Percentiles rank a stretch among this genome's conserved stretches.
These are phyloP conservation scores for Triglochin maritima DNA, from an alignment of 106 monocot species.

Conservation along the genomic window DNA sequence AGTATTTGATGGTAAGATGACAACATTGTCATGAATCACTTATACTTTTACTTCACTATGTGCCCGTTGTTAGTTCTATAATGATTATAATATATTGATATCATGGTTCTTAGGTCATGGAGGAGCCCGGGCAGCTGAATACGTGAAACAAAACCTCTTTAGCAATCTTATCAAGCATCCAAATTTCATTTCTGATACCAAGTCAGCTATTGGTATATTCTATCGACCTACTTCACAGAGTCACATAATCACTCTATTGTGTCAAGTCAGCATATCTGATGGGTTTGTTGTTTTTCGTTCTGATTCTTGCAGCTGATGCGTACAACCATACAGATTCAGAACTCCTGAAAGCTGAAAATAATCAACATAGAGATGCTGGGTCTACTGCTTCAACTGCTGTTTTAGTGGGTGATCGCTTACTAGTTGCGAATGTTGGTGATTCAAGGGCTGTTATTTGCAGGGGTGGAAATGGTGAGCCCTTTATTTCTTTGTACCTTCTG, in stretches of 20 bases:
- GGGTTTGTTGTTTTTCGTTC: background rate
- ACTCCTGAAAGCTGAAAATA: conserved; percentile 26
- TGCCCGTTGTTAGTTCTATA: too few species aligned
- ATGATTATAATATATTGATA: background rate
- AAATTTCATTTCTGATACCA: conserved; percentile 14
- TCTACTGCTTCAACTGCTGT: conserved; percentile 38
- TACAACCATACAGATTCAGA: conserved; percentile 31
- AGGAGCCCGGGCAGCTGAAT: conserved; percentile 19
- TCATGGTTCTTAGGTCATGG: conserved; percentile 11
- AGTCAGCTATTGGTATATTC: conserved; percentile 14
- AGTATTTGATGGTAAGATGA: conserved; percentile 23
- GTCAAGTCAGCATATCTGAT: background rate
- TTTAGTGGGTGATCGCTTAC: conserved; percentile 26
- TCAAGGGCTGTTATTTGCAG: conserved; percentile 37
- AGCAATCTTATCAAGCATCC: conserved; percentile 21
- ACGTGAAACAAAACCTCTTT: conserved; percentile 18
- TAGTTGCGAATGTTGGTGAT: conserved; percentile 38
- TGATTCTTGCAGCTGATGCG: conserved; percentile 25
- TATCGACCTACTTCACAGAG: too few species aligned
- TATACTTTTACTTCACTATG: too few species aligned
- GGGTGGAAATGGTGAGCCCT: conserved; percentile 25
- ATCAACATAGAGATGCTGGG: conserved; percentile 28
- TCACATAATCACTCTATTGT: too few species aligned
- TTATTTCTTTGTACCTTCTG: background rate
- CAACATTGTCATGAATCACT: too few species aligned